Evolutionary conservation across 1,284 basidiomycete genomes (phyloP), one percentile per base, ranked within the genome.

Genomic region (Abortiporus biennis): DNA sequence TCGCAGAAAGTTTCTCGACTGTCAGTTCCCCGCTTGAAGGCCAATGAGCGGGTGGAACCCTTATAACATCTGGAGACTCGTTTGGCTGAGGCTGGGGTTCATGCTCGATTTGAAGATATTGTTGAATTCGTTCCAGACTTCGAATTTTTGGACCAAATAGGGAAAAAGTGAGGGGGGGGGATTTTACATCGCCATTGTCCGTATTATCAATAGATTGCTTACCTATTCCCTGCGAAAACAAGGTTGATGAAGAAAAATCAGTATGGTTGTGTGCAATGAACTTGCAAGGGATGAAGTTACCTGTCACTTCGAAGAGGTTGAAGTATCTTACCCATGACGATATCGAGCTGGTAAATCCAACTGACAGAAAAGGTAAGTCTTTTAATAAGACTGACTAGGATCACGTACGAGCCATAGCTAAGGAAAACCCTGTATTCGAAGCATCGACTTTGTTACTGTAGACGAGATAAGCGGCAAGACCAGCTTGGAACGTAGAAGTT

Each of bases 61-160:
- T n/a, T n/a, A n/a, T n/a, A n/a, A n/a, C n/a, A n/a, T n/a, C n/a
- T n/a, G n/a, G n/a, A n/a, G n/a, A n/a, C 6, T 76, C 76, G 11
- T 58, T 54, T 19, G 64, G 56, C 0, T 67, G 68, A 1, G 72
- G 54, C 42, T 68, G 65, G 1, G 75, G 74, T 55, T 90, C 87
- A 55, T 87, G 83, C 42, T 85, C 84, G 43, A 87, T 85, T 11
- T 68, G 59, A 35, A 86, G 59, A 55, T 89, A 90, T 21, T 75
- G 74, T 53, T 85, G 74, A 40, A 91, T 80, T 22, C 88, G 76
- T 57, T 91, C 86, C 47, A 91, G 66, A 55, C 80, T 53, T 27
- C 84, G 71, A n/a, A n/a, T n/a, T n/a, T n/a, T n/a, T 82, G 45
- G n/a, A n/a, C 9, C 22, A 43, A n/a, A n/a, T n/a, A n/a, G n/a